Evolutionary conservation across 2,329 filamentous ascomycete species (phyloP), one percentile per base, ranked within the genome.

Genomic region (Hypoxylon sp.): DNA sequence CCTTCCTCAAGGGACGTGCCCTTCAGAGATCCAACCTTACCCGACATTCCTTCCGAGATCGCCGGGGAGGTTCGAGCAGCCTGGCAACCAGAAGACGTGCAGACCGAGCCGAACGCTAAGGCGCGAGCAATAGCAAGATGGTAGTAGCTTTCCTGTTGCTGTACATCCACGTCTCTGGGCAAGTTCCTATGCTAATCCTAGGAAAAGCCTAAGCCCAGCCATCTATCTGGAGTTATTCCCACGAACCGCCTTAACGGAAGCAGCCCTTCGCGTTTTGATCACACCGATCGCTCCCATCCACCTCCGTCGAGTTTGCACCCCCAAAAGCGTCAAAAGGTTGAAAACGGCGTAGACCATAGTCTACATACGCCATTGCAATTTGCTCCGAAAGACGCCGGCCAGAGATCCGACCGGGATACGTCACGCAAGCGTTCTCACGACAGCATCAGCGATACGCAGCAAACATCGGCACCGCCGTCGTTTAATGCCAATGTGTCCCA

Each of bases 181-280:
- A 26, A 20, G 17, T 38, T 48, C 24, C 41, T 24, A 24, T 48
- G 15, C 13, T 20, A 57, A 47, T 38, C 27, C 4, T 48, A 50
- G 33, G 40, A 15, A 21, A 55, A 33, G 21, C 5, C 56, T 5
- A 48, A 43, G 24, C n/a, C n/a, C n/a, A 48, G 40, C 20, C 18
- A 63, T 15, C 61, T 48, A 58, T 49, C 45, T 41, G n/a, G n/a
- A n/a, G 43, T 57, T 5, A 54, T 7, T n/a, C 68, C 67, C 48
- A 46, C 60, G 5, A 69, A 70, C n/a, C 66, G 46, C 21, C 65
- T 71, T 29, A 63, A 57, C 27, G 62, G 60, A 11, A 63, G 49
- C 13, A 60, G 35, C 15, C 50, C 51, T 35, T 31, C 54, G 42
- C 31, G 41, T 38, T 35, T 33, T 41, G 21, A 7, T 43, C 62